phyloP scores from a whole-genome alignment of 139 green algal species.

The Chlorella sp. region DNA sequence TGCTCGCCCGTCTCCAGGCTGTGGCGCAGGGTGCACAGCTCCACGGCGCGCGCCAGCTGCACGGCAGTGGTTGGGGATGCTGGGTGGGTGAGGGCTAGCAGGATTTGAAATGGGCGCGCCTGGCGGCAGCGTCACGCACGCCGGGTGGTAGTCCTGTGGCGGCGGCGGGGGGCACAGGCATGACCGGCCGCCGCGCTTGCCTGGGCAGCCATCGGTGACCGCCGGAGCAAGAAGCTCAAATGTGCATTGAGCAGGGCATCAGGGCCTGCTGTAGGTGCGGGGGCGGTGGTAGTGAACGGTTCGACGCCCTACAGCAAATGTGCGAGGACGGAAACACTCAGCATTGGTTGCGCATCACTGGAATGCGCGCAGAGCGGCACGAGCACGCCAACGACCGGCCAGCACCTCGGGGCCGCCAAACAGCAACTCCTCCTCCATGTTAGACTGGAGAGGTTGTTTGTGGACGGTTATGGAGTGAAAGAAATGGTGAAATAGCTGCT shows the following conservation, averaged over 20 bases:
- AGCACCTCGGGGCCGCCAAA: no score
- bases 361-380: no score
- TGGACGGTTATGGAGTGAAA: no score
- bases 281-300: not conserved
- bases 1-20: not conserved
- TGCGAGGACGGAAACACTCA: not conserved
- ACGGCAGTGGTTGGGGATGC: not conserved
- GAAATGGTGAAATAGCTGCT: not conserved
- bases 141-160: not conserved
- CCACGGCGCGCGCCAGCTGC: conserved; percentile 3
- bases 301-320: not conserved
- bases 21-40: conserved; percentile 18
- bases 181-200: not conserved
- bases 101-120: not conserved
- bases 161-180: not conserved
- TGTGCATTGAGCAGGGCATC: not conserved
- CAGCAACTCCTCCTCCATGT: no score
- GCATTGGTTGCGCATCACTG: not conserved
- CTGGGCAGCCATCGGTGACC: not conserved
- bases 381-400: no score
- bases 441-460: no score
- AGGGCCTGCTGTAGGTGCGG: not conserved
- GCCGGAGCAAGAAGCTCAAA: not conserved
- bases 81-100: not conserved
- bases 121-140: not conserved